These are phyloP conservation scores for Cucurbita maxima DNA, from an alignment of 306 rosid species.

Conservation along the genomic window DNA sequence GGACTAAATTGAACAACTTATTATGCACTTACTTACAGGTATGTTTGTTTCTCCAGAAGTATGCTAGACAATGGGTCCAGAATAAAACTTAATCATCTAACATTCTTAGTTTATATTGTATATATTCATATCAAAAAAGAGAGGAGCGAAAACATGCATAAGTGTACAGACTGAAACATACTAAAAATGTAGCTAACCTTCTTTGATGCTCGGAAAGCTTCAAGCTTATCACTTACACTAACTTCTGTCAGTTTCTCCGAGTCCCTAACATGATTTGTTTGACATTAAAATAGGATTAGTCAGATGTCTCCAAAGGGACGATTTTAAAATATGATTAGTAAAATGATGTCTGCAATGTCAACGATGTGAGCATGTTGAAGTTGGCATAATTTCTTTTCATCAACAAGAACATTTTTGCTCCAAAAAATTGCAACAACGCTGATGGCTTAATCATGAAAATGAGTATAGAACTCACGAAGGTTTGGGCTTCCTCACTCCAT, in stretches of 20 bases:
- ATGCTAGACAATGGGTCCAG: neutral
- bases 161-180: neutral
- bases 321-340: neutral
- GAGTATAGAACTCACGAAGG: slow-evolving; percentile 27
- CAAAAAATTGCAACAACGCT: neutral
- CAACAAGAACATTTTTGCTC: neutral
- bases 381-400: neutral
- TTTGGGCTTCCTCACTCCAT: slow-evolving; percentile 29
- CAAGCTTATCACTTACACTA: slow-evolving; percentile 84
- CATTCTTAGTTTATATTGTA: neutral
- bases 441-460: neutral
- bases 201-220: slow-evolving; percentile 84
- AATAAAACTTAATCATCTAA: neutral
- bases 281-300: neutral
- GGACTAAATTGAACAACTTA: neutral
- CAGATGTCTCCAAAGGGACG: neutral
- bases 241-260: slow-evolving; percentile 71
- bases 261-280: slow-evolving; percentile 33
- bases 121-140: neutral
- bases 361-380: neutral
- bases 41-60: neutral
- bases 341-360: neutral
- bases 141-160: neutral
- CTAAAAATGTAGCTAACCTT: slow-evolving; percentile 34
- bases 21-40: neutral